Conservation (phyloP, 208 protist genomes). For the Hexamita inflata region DNA sequence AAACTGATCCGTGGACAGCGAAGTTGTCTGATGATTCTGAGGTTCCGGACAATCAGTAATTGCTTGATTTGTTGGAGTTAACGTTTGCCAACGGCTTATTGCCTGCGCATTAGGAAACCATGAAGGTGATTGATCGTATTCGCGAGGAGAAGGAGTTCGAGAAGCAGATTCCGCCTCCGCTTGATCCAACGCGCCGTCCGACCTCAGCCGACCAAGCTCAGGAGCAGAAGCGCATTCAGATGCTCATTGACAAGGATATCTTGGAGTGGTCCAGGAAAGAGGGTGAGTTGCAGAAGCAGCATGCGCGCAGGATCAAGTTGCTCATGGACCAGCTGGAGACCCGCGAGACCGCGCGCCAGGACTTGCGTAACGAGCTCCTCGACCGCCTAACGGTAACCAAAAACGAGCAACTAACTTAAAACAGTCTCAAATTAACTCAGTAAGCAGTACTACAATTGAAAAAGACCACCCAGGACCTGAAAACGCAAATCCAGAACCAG, state of each 20-base stretch:
- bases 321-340: background rate
- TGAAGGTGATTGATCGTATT: constrained; percentile 9
- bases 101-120: constrained; percentile 18
- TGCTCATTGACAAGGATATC: constrained; percentile 18
- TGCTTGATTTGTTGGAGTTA: background rate
- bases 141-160: background rate
- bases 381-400: background rate
- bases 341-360: background rate
- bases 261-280: background rate
- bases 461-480: background rate
- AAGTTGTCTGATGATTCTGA: background rate
- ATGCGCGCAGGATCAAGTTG: background rate
- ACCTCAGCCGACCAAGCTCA: background rate
- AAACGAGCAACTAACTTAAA: background rate
- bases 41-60: background rate
- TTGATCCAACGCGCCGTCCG: background rate
- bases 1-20: constrained; percentile 21
- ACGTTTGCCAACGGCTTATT: constrained; percentile 14
- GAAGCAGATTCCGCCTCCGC: background rate
- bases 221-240: constrained; percentile 10
- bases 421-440: background rate
- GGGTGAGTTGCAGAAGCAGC: background rate
- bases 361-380: background rate
- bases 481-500: background rate
- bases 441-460: background rate